Evolutionary conservation across 2,329 filamentous ascomycete genomes (phyloP), one percentile per base, ranked within the genome.

Genomic region (Lachnellula suecica): DNA sequence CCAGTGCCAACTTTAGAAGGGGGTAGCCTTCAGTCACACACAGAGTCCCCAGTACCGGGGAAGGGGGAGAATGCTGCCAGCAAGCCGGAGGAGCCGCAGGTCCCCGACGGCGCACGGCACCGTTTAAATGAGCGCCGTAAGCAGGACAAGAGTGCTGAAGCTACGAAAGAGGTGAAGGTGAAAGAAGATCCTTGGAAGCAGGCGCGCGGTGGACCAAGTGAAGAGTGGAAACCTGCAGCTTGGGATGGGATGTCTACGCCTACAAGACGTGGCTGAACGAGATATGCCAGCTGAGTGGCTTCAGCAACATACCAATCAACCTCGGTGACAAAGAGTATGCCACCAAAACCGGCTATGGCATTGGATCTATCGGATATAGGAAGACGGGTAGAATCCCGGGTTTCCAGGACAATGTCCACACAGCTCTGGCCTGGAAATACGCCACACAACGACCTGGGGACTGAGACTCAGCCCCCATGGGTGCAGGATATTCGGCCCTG

Each of bases 131-230:
- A 48, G 42, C n/a, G 22, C 10, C 31, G 25, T 35, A 27, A 43
- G 42, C 47, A 58, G 47, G 57, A n/a, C n/a, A n/a, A n/a, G n/a
- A n/a, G n/a, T n/a, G n/a, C n/a, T n/a, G n/a, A n/a, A n/a, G n/a
- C n/a, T n/a, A n/a, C n/a, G n/a, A n/a, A n/a, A n/a, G n/a, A 53
- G 25, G 54, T 58, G 45, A 54, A 58, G 37, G 49, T 54, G 25
- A 54, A 54, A 38, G 59, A 63, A 9, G 63, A 85, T 63, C 84
- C 84, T 2, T 88, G 84, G 84, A 79, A 78, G 25, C 76, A 74
- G 57, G 74, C 77, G 1, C 73, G 68, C n/a, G 72, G 72, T n/a
- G 77, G 75, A 0, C 81, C 83, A 0, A 76, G 84, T 49, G 84
- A 88, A 65, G 55, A 59, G 29, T 67, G 62, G 61, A 60, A 67